Evolutionary conservation across 768 basidiomycete species (phyloP).

Genomic region (Trametes cubensis): DNA sequence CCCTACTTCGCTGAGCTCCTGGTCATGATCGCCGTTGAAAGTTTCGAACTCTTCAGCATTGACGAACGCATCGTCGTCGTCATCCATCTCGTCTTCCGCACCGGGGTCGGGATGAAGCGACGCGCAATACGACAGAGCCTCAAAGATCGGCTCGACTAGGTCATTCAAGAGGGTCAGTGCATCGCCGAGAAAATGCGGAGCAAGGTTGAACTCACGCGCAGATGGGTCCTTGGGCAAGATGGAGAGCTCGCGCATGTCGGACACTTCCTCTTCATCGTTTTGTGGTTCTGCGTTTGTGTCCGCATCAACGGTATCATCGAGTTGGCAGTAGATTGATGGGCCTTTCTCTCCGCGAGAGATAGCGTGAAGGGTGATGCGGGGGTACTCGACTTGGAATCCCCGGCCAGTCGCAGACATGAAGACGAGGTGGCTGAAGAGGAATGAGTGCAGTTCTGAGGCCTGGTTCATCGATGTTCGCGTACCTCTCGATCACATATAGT

Average conservation of each 20-base stretch:
- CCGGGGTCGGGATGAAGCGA: slow-evolving; percentile 81
- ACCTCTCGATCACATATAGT: slow-evolving; percentile 89
- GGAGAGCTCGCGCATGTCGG: slow-evolving; percentile 76
- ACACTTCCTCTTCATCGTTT: slow-evolving; percentile 42
- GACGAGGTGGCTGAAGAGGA: slow-evolving; percentile 59
- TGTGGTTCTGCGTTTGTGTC: slow-evolving; percentile 1
- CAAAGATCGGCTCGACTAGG: slow-evolving; percentile 82
- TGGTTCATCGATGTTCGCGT: slow-evolving; percentile 16
- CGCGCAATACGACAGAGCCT: slow-evolving; percentile 83
- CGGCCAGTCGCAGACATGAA: slow-evolving; percentile 72
- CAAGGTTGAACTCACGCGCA: slow-evolving; percentile 54
- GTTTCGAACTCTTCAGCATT: slow-evolving; percentile 51
- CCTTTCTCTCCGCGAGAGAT: slow-evolving; percentile 69
- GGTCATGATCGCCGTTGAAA: slow-evolving; percentile 61
- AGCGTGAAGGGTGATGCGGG: slow-evolving; percentile 91
- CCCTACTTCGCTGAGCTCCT: slow-evolving; percentile 86
- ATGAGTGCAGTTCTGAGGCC: background rate
- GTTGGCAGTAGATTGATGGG: slow-evolving; percentile 89
- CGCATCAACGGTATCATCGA: slow-evolving; percentile 50
- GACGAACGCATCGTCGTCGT: slow-evolving; percentile 56
- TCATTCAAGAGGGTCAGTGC: background rate
- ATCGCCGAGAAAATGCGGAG: background rate
- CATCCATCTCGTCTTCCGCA: slow-evolving; percentile 47
- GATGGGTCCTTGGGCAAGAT: slow-evolving; percentile 65
- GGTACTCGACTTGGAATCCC: slow-evolving; percentile 87